Base-by-base conservation (phyloP, 2,329 filamentous ascomycete genomes). In the Macrophomina phaseolina region DNA sequence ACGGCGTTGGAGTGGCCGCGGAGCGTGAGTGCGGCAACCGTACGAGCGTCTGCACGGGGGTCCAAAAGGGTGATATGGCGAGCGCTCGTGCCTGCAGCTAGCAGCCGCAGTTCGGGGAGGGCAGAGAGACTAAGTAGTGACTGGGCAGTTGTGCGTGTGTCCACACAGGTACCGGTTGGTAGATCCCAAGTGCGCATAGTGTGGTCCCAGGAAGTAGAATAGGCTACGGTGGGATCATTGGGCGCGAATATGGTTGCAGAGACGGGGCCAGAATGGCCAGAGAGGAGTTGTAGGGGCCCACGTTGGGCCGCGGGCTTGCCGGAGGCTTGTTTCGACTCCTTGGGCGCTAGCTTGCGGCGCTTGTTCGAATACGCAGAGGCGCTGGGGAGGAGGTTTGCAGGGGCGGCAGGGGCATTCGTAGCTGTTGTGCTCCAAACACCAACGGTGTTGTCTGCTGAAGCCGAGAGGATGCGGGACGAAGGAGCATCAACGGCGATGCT, bases 21-120 rank as follows among this genome's bases (percentile, higher is more conserved):
- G 23, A 97, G 87, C n/a, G 93, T 97, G 89, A 97, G 92, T 48
- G 93, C 92, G 11, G 90, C 88, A 30, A 94, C 91, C 1, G 89
- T 86, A 1, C 89, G 86, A 3, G 93, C 91, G 3, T 89, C 91
- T 36, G 88, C 90, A 64, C 95, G 89, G 3, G 94, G 94, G 78
- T 99, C 95, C 71, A 98, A 87, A n/a, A 99, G 86, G 0, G 93
- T 94, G 75, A 99, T 91, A 80, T 97, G 92, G 66, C 93, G 86
- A 28, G 92, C 92, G 16, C 90, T 90, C 2, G 92, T 97, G 67
- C 94, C 95, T 28, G 92, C 90, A 14, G 88, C 88, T 40, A 91
- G 79, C 70, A 90, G 81, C 75, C 85, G 81, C 34, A 90, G 81
- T 2, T 88, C 85, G 1, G 89, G 87, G 14, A 99, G 83, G 5